A percentile compares a stretch with the other conserved stretches of the same genome.
Conservation (phyloP, 2,329 filamentous ascomycete species). For the Coniosporium uncinatum region DNA sequence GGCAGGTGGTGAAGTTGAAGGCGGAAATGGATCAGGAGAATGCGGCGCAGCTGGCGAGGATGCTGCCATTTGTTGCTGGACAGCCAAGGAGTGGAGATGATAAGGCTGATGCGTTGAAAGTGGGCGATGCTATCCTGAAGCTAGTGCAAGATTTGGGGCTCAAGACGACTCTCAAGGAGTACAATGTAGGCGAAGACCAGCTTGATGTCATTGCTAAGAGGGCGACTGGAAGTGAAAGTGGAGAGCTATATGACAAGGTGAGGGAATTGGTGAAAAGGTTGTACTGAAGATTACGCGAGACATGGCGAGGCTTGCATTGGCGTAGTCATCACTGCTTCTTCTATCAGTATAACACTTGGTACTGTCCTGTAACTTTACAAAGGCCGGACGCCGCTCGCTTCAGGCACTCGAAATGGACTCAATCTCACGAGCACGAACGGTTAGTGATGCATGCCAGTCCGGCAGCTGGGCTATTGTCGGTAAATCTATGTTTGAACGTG, state of each 20-base stretch:
- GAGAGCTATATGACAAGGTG: conserved; percentile 31
- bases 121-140: conserved; percentile 35
- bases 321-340: no score
- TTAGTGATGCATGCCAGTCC: no score
- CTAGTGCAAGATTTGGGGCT: conserved; percentile 37
- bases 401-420: no score
- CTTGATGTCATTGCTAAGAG: conserved; percentile 34
- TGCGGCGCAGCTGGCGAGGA: conserved; percentile 37
- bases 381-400: no score
- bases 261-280: conserved; percentile 33
- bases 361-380: no score
- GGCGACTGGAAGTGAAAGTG: conserved; percentile 31
- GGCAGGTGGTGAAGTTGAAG: conserved; percentile 48
- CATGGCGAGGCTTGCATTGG: no score
- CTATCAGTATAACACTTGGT: no score
- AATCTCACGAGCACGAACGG: no score
- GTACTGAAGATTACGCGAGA: no score
- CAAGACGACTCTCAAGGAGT: conserved; percentile 38
- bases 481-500: no score
- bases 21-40: conserved; percentile 32
- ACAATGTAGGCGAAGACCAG: conserved; percentile 33
- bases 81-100: conserved; percentile 26
- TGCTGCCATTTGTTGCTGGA: conserved; percentile 31
- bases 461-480: no score
- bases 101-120: conserved; percentile 33